Evolutionary conservation across 495 filamentous ascomycete species (phyloP), one percentile per base, ranked within the genome.

Genomic region (Tuber indicum): DNA sequence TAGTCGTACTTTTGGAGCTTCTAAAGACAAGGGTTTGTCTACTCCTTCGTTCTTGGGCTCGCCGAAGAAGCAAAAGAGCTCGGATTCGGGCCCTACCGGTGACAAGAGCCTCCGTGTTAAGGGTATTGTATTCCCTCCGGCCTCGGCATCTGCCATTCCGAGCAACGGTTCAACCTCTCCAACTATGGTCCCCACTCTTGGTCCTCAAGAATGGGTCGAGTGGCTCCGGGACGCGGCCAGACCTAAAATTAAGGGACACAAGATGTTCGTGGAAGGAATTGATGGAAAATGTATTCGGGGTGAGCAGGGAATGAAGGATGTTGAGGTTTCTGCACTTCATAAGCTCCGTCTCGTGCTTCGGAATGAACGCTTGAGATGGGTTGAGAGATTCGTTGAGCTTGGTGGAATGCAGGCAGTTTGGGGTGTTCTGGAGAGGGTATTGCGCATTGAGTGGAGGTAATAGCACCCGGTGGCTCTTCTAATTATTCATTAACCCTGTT

Each of bases 381-480:
- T 96, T 2, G 93, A 98, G 80, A 87, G 89, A 10, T 99, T 99
- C 84, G 92, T 98, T 79, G 86, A 89, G 36, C 89, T 93, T 79
- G 94, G 94, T 26, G 96, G 96, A 42, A 97, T 98, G 94, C 89
- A 91, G 80, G 94, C 97, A 82, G 92, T 98, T 73, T 91, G 97
- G 43, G 90, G 88, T 72, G 86, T 99, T 74, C 86, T 98, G 75
- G 91, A 97, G 80, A 89, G 96, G 21, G 97, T 93, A 72, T 94
- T 98, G 89, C 91, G 92, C 74, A 90, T 99, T 74, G 96, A 97
- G 84, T 99, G 96, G 96, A 92, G 94, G 93, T 95, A 88, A 81
- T 91, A 86, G 69, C 44, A 52, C 71, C 36, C 6, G 44, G 19
- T 23, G 70, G 52, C 44, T 58, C 74, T 49, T 70, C 36, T 6